These are phyloP conservation scores for Leptographium radiaticola DNA, from an alignment of 2,329 filamentous ascomycete genomes.

Conservation along the genomic window DNA sequence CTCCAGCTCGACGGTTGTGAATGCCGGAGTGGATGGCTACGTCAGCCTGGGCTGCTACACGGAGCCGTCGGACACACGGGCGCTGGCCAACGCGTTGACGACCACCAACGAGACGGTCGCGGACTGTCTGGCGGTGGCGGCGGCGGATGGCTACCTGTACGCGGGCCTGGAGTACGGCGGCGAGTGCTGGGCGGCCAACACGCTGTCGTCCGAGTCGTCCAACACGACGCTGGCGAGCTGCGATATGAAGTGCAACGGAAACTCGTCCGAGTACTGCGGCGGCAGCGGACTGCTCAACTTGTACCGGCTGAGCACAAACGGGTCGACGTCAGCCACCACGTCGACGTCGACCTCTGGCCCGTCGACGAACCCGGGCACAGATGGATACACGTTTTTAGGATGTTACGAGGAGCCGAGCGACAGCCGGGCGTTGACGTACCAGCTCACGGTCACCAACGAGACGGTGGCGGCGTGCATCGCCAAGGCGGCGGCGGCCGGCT, in stretches of 20 bases:
- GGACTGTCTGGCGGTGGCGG: constrained; percentile 12
- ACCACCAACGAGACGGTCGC: constrained; percentile 12
- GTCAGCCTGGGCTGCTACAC: constrained; percentile 22
- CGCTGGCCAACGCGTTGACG: constrained; percentile 10
- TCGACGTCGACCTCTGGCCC: constrained; percentile 8
- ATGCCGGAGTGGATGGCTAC: constrained; percentile 21
- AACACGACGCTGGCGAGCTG: constrained; percentile 15
- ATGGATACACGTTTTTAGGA: constrained; percentile 18
- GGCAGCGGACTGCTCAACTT: constrained; percentile 10
- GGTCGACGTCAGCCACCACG: background rate
- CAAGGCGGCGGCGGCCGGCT: constrained; percentile 10
- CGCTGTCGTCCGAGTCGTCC: constrained; percentile 4
- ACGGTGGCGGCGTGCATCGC: constrained; percentile 16
- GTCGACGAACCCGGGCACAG: constrained; percentile 20
- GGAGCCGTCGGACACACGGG: constrained; percentile 13
- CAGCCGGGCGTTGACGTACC: constrained; percentile 10
- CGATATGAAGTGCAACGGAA: constrained; percentile 14
- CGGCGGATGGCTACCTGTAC: constrained; percentile 12
- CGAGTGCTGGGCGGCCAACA: constrained; percentile 9
- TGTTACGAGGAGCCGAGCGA: constrained; percentile 19
- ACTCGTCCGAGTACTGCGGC: constrained; percentile 12
- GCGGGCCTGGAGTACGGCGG: constrained; percentile 22
- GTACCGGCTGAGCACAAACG: background rate
- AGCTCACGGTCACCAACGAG: constrained; percentile 7
- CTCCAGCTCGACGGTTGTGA: constrained; percentile 18